A percentile compares a stretch with the other conserved stretches of the same genome.
phyloP scores from a whole-genome alignment of 768 basidiomycete species.

The Mycena vulgaris region DNA sequence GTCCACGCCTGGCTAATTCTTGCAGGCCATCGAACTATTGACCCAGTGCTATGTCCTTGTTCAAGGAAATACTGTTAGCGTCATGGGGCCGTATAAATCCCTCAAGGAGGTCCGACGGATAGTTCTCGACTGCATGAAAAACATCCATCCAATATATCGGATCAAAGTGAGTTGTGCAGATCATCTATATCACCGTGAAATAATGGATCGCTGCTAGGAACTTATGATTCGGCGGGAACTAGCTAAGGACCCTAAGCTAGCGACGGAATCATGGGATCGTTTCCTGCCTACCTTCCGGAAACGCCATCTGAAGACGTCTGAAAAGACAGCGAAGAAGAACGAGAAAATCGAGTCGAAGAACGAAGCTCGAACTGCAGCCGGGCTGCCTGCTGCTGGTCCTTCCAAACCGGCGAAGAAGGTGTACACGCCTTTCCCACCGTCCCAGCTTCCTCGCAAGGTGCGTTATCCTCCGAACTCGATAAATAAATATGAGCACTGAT shows the following conservation, averaged over 20 bases:
- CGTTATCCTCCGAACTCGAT: conserved; percentile 6
- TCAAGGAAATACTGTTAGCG: conserved; percentile 97
- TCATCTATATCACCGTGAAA: conserved; percentile 3
- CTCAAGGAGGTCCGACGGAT: conserved; percentile 97
- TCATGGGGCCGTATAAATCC: conserved; percentile 96
- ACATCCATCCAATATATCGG: conserved; percentile 98
- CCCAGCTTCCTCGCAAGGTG: conserved; percentile 94
- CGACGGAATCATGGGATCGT: conserved; percentile 95
- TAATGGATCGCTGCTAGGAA: conserved; percentile 69
- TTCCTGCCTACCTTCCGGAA: conserved; percentile 98
- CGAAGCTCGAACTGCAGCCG: conserved; percentile 78
- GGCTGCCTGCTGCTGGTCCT: conserved; percentile 64
- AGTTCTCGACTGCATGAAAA: conserved; percentile 99
- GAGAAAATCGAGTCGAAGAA: conserved; percentile 73
- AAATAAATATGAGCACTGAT: neutral
- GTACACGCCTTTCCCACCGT: conserved; percentile 99
- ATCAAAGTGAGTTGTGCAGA: conserved; percentile 79
- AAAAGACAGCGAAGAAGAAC: conserved; percentile 94
- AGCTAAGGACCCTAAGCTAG: conserved; percentile 97
- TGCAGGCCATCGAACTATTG: conserved; percentile 94
- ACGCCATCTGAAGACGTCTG: conserved; percentile 91
- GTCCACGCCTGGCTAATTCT: conserved; percentile 8
- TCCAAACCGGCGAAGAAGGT: conserved; percentile 84
- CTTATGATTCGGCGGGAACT: conserved; percentile 98
- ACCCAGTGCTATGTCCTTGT: conserved; percentile 98